Base-by-base conservation (phyloP, 768 basidiomycete genomes). In the Mycena pura region DNA sequence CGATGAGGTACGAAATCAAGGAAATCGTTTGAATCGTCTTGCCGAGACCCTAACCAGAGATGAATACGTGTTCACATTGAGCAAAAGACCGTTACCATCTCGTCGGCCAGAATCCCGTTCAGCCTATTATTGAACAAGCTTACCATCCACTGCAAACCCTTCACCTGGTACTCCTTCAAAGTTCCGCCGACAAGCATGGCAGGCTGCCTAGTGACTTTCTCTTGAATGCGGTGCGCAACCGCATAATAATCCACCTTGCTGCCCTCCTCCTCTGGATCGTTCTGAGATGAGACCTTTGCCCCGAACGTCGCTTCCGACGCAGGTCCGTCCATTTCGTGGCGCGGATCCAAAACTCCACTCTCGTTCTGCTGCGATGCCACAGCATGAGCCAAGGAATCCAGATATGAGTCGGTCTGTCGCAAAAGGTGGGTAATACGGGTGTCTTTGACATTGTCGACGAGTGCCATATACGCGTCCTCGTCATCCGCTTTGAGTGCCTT, bases 391-490 rank as follows among this genome's bases (percentile, higher is more conserved):
- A 99, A 87, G 8, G 93, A 94, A 72, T 99, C 96, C 68, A 99
- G 88, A 77, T 95, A 99, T 0, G 88, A 69, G 69, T 99, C 96
- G 9, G 97, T 99, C 78, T 99, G 96, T 43, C 90, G 83, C 57
- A 99, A 81, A 25, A 99, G 81, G 76, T 99, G 97, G 0, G 96
- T 97, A 77, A 99, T 98, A 76, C 97, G 91, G 10, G 96, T 98
- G 70, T 99, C 97, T 75, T 99, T 99, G 58, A 96, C 96, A 17
- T 96, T 97, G 74, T 99, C 97, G 70, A 99, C 93, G 69, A 99
- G 91, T 73, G 95, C 95, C 86, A 98, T 90, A 76, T 99, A 99
- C n/a, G 94, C 96, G 77, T 98, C 97, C 80, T 99, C 97, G 79
- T 99, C 96, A 72, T 99, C 96, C 27, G 92, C 92, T 78, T 96